Evolutionary conservation across 371 early-diverging fungal species (phyloP).

Genomic region (Mortierella sp.): DNA sequence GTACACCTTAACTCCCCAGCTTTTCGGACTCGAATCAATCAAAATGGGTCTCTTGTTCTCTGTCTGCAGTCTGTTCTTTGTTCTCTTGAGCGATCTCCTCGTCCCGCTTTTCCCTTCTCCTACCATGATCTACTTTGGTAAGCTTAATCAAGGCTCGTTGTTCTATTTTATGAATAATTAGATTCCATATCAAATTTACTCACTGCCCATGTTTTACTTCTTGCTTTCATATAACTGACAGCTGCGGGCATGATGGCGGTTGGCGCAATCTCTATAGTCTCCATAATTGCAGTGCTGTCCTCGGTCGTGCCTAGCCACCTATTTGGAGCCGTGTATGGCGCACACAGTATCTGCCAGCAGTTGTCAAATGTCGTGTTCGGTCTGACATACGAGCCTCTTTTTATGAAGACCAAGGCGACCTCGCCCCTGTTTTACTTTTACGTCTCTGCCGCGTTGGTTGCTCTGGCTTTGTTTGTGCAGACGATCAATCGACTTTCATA

Average conservation of each 20-base stretch:
- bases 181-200: not conserved
- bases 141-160: not conserved
- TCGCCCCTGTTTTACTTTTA: slow-evolving; percentile 25
- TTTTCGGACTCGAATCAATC: slow-evolving; percentile 7
- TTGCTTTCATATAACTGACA: not conserved
- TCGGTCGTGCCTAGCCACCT: slow-evolving; percentile 14
- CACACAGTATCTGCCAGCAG: slow-evolving; percentile 3
- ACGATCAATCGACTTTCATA: slow-evolving; percentile 5
- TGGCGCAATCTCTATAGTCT: not conserved
- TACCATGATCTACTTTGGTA: slow-evolving; percentile 18
- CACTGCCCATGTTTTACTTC: not conserved
- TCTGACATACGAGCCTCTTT: slow-evolving; percentile 18
- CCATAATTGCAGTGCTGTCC: slow-evolving; percentile 14
- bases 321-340: slow-evolving; percentile 21
- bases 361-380: not conserved
- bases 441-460: not conserved
- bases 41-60: slow-evolving; percentile 26
- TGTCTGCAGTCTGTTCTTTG: not conserved
- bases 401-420: slow-evolving; percentile 23
- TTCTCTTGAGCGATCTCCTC: not conserved
- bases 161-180: not conserved
- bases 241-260: not conserved
- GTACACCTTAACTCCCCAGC: not conserved
- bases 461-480: not conserved
- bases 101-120: slow-evolving; percentile 16